Percentiles rank a stretch among this genome's conserved stretches.
These are phyloP conservation scores for Lactifluus subvellereus DNA, from an alignment of 768 basidiomycete genomes.

Conservation along the genomic window DNA sequence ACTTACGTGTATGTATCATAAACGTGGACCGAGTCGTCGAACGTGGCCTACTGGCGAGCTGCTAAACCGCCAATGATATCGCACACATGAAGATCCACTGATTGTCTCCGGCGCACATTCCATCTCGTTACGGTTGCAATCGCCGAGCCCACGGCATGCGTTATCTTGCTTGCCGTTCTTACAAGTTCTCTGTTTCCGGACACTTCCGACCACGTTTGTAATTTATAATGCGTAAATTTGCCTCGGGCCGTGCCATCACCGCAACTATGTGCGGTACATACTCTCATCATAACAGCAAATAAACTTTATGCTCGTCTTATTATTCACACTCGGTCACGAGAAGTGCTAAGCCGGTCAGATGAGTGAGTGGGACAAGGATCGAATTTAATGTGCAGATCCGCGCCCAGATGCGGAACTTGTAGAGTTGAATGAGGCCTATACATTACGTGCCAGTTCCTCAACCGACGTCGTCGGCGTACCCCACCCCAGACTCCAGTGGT, in stretches of 20 bases:
- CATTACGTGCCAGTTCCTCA: background rate
- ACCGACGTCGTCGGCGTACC: too few relatives aligned
- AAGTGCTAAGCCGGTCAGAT: background rate
- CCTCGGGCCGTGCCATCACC: too few relatives aligned
- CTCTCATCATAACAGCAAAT: background rate
- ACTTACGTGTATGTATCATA: constrained; percentile 15
- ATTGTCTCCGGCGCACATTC: constrained; percentile 3
- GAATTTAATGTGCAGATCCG: constrained; percentile 3
- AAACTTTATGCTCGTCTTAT: background rate
- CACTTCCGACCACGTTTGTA: background rate
- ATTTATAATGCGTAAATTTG: background rate
- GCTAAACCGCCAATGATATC: constrained; percentile 12
- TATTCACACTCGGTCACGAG: background rate
- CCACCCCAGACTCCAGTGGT: background rate
- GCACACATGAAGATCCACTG: constrained; percentile 1
- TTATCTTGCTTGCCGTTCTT: too few relatives aligned
- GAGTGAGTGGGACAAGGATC: background rate
- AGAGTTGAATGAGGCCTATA: background rate
- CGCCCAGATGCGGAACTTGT: background rate
- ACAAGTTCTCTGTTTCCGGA: background rate
- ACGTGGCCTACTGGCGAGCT: background rate
- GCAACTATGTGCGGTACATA: background rate
- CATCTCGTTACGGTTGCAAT: background rate
- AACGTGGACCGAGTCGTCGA: constrained; percentile 18
- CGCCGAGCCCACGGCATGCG: background rate